Base-by-base conservation (phyloP, 441 rosid species). In the Flueggea neowawraea region DNA sequence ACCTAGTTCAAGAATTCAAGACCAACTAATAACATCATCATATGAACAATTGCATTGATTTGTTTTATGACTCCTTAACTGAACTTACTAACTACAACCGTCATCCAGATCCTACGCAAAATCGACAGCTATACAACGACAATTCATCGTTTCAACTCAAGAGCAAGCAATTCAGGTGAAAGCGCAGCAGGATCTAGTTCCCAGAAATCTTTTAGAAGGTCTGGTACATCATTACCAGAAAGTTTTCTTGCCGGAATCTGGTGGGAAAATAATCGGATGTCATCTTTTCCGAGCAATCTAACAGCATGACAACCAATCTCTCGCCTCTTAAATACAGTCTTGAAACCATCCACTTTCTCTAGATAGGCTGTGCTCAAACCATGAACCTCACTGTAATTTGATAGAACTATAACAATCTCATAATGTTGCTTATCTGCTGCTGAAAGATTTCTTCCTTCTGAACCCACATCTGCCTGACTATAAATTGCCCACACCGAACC, bases 361-460 rank as follows among this genome's bases (percentile, higher is more conserved):
- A 94, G 86, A 76, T 75, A 83, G n/a, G 85, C 98, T 70, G 85
- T 68, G 86, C 98, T 94, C 76, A 94, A 70, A 39, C 93, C 97
- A 61, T 82, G 78, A 32, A 75, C 75, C 58, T 89, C 90, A 11
- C 82, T 89, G 57, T 89, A 90, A 57, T 75, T 79, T 0, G 97
- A 87, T 67, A 94, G 70, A 66, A 79, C 66, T 64, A 87, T 79
- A 3, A 76, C 93, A 63, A 89, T 71, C 58, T 80, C 82, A 54
- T 82, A 83, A 69, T 71, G 67, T 54, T 69, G 73, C 32, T 56
- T 67, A 13, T 72, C 79, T 54, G 65, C 68, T 9, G 50, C 4
- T 39, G 75, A 62, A 52, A 36, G 61, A 69, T 71, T 78, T 75
- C 78, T 75, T 65, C 80, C 75, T 70, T 74, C 77, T 10, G 31